Evolutionary conservation across 805 yeast species (phyloP).

Genomic region (fission yeast (Schizosaccharomyces pombe)): ASM294v3 CU329670.1:4610501-4611000

Average conservation of each 20-base stretch:
- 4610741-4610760: conserved; percentile 19
- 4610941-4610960: neutral
- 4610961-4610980: neutral
- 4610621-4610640: conserved; percentile 20
- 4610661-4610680: conserved; percentile 15
- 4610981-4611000: neutral
- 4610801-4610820: conserved; percentile 14
- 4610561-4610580: conserved; percentile 13
- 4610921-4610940: neutral
- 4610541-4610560: conserved; percentile 18
- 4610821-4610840: conserved; percentile 14
- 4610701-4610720: conserved; percentile 10
- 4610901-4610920: conserved; percentile 12
- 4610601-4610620: conserved; percentile 13
- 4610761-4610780: conserved; percentile 15
- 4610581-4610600: conserved; percentile 18
- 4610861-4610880: conserved; percentile 19
- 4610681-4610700: conserved; percentile 15
- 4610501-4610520: conserved; percentile 15
- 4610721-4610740: conserved; percentile 20
- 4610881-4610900: conserved; percentile 17
- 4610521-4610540: conserved; percentile 20
- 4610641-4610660: conserved; percentile 13
- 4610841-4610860: conserved; percentile 19
- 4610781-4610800: conserved; percentile 17